phyloP scores from a whole-genome alignment of 139 green algal genomes.

The Limnomonas spitsbergensis region DNA sequence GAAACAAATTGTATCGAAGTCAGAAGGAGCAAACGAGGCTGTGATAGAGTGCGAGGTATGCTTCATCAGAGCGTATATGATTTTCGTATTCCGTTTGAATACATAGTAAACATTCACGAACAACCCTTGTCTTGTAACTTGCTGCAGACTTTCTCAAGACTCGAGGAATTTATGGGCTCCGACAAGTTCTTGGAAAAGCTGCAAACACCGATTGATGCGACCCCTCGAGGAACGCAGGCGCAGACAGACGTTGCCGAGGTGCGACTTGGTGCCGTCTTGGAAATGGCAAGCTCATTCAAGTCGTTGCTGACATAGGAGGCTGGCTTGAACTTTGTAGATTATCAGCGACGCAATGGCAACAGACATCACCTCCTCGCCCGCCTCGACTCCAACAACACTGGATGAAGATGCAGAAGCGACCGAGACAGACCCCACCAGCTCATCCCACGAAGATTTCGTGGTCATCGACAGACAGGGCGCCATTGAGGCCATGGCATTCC shows the following conservation, averaged over 20 bases:
- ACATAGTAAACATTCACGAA: too few species aligned
- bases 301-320: too few species aligned
- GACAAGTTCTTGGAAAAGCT: background rate
- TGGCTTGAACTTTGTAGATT: background rate
- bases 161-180: background rate
- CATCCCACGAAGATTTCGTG: conserved; percentile 2
- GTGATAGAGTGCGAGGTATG: background rate
- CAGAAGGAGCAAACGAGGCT: background rate
- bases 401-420: background rate
- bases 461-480: conserved; percentile 4
- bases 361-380: background rate
- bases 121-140: background rate
- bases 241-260: background rate
- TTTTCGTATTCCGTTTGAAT: too few species aligned
- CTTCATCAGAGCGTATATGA: background rate
- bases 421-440: too few species aligned
- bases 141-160: background rate
- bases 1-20: background rate
- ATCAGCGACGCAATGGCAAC: background rate
- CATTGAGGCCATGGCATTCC: conserved; percentile 17
- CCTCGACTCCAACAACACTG: background rate
- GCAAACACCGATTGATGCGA: background rate
- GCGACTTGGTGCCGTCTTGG: background rate
- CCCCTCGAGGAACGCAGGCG: background rate
- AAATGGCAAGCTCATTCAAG: background rate